These are phyloP conservation scores for Cardamine occulta DNA, from an alignment of 345 rosid genomes.

Conservation along the genomic window DNA sequence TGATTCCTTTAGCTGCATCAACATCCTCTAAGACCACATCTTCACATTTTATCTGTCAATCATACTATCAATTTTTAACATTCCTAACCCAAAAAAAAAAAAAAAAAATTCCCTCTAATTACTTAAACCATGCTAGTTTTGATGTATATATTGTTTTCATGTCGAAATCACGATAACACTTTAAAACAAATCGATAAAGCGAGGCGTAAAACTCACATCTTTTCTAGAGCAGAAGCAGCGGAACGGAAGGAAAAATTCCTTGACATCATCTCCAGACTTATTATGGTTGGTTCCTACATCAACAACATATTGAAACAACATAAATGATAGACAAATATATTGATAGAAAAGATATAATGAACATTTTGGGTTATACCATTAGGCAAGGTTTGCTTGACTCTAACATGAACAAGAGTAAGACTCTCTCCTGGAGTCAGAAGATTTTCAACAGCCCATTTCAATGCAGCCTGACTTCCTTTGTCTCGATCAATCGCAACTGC, in stretches of 20 bases:
- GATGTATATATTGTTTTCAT: conserved; percentile 10
- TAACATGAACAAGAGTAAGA: conserved; percentile 71
- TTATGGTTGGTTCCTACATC: conserved; percentile 16
- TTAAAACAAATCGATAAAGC: not conserved
- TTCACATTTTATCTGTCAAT: conserved; percentile 61
- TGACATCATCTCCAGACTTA: conserved; percentile 39
- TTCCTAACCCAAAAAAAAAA: not conserved
- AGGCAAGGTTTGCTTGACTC: conserved; percentile 41
- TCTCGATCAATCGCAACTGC: conserved; percentile 79
- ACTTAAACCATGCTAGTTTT: not conserved
- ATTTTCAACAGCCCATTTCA: conserved; percentile 81
- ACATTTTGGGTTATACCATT: conserved; percentile 18
- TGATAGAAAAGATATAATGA: not conserved
- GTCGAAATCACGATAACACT: not conserved
- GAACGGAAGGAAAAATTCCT: conserved; percentile 76
- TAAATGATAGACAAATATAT: not conserved
- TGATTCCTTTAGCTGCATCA: conserved; percentile 61
- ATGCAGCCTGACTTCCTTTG: conserved; percentile 76
- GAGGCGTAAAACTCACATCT: conserved; percentile 51
- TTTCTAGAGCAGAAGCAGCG: conserved; percentile 83
- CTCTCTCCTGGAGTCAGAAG: conserved; percentile 61
- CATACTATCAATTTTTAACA: not conserved
- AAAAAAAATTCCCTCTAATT: not conserved
- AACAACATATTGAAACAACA: not conserved
- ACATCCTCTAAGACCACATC: conserved; percentile 61